Conservation (phyloP, 2,329 filamentous ascomycete species). For the Fusarium duplospermum region DNA sequence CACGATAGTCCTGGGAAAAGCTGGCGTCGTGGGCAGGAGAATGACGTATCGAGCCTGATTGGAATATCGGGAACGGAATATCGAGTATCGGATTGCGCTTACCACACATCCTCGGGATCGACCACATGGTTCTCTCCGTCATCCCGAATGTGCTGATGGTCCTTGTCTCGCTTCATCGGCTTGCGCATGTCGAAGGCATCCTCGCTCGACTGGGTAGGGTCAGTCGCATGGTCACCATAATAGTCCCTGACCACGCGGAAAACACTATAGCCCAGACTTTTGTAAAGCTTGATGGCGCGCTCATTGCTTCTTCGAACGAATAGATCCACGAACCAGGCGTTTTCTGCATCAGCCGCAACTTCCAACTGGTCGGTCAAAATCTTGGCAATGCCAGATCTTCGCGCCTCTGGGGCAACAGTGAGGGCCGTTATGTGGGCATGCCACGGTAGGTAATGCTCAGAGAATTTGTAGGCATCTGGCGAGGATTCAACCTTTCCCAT, state of each 20-base stretch:
- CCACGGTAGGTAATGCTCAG: constrained; percentile 96
- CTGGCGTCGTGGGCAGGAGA: not conserved
- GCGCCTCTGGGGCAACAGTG: constrained; percentile 88
- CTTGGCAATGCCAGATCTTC: constrained; percentile 87
- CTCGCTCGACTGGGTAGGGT: constrained; percentile 73
- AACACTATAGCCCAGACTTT: constrained; percentile 90
- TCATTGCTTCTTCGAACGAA: constrained; percentile 92
- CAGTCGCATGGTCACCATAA: constrained; percentile 85
- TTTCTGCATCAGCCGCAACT: constrained; percentile 80
- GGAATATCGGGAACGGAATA: constrained; percentile 44
- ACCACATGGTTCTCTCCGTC: constrained; percentile 85
- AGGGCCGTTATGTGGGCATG: constrained; percentile 98
- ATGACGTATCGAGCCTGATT: constrained; percentile 52
- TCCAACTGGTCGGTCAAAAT: constrained; percentile 86
- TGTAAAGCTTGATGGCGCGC: constrained; percentile 89
- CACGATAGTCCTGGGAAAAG: not conserved
- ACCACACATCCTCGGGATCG: constrained; percentile 88
- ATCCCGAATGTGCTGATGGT: constrained; percentile 79
- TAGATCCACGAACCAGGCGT: constrained; percentile 95
- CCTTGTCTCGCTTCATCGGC: constrained; percentile 82
- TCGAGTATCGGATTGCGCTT: constrained; percentile 20
- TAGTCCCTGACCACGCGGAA: constrained; percentile 91
- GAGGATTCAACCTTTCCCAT: constrained; percentile 97
- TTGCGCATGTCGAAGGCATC: constrained; percentile 99
- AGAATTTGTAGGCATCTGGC: constrained; percentile 77